A percentile compares a stretch with the other conserved stretches of the same genome.
These are phyloP conservation scores for Coemansia sp. DNA, from an alignment of 192 early-diverging fungal species.

Conservation along the genomic window DNA sequence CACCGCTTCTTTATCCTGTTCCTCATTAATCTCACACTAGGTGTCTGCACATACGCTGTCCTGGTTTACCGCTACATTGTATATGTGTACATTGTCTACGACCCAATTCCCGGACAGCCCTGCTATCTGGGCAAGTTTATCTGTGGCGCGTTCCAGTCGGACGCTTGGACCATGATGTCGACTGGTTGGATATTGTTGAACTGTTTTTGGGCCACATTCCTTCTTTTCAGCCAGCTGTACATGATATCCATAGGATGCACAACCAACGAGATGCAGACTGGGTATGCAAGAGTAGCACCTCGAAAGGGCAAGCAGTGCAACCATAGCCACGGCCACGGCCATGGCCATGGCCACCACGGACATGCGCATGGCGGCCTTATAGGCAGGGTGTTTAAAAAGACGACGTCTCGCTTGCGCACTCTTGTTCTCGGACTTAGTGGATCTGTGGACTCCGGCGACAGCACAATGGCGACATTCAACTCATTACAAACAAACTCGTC, in stretches of 20 bases:
- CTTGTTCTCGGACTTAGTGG: conserved; percentile 37
- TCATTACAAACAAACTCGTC: not conserved
- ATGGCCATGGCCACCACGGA: conserved; percentile 28
- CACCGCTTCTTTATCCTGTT: conserved; percentile 88
- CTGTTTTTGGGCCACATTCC: conserved; percentile 76
- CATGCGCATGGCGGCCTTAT: conserved; percentile 7
- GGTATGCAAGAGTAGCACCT: conserved; percentile 52
- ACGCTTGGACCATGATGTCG: conserved; percentile 69
- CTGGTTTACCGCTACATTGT: conserved; percentile 63
- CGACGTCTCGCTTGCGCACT: conserved; percentile 23
- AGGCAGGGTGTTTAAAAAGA: conserved; percentile 11
- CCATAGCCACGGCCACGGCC: conserved; percentile 26
- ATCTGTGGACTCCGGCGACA: conserved; percentile 22
- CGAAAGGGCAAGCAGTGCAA: conserved; percentile 14
- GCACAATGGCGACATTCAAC: conserved; percentile 17
- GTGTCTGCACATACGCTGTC: conserved; percentile 61
- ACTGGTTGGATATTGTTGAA: conserved; percentile 77
- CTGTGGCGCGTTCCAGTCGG: conserved; percentile 76
- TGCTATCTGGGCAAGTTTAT: conserved; percentile 60
- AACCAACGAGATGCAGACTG: conserved; percentile 89
- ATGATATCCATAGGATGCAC: conserved; percentile 80
- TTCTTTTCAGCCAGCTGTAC: conserved; percentile 72
- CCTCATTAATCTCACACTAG: conserved; percentile 62
- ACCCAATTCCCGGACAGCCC: conserved; percentile 55
- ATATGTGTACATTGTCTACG: conserved; percentile 53